These are phyloP conservation scores for Naganishia antarctica DNA, from an alignment of 768 basidiomycete genomes.

Conservation along the genomic window DNA sequence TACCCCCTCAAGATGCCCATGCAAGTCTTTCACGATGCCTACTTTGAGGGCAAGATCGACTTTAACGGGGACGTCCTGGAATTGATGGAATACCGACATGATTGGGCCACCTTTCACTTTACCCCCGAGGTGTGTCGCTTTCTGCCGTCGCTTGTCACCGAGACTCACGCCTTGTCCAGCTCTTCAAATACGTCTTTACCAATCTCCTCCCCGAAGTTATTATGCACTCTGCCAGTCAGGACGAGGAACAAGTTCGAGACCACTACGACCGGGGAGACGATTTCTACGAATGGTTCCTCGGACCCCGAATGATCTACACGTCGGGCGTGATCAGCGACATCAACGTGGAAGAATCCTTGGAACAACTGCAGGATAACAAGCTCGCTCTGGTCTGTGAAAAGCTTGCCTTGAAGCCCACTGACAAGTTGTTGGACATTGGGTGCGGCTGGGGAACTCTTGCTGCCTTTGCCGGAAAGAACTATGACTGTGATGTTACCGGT, in stretches of 20 bases:
- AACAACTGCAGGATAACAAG: slow-evolving; percentile 97
- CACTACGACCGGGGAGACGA: slow-evolving; percentile 97
- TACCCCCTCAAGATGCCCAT: slow-evolving; percentile 87
- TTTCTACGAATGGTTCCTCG: slow-evolving; percentile 76
- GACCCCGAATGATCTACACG: slow-evolving; percentile 67
- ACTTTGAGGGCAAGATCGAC: slow-evolving; percentile 91
- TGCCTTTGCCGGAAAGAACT: slow-evolving; percentile 95
- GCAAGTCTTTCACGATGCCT: slow-evolving; percentile 96
- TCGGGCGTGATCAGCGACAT: slow-evolving; percentile 77
- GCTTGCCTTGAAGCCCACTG: slow-evolving; percentile 77
- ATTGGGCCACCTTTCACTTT: slow-evolving; percentile 89
- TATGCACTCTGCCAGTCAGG: slow-evolving; percentile 81
- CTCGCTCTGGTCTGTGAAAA: slow-evolving; percentile 92
- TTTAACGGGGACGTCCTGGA: slow-evolving; percentile 92
- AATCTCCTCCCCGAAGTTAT: slow-evolving; percentile 89
- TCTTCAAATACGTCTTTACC: slow-evolving; percentile 89
- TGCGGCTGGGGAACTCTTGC: slow-evolving; percentile 94
- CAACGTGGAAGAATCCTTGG: slow-evolving; percentile 71
- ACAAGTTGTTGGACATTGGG: slow-evolving; percentile 55
- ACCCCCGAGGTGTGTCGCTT: slow-evolving; percentile 51
- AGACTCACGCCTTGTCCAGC: slow-evolving; percentile 34
- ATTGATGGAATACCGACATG: slow-evolving; percentile 86
- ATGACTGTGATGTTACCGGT: slow-evolving; percentile 90
- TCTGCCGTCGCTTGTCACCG: neutral
- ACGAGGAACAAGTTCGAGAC: slow-evolving; percentile 89